These are phyloP conservation scores for Colletotrichum karsti DNA, from an alignment of 2,329 filamentous ascomycete species.

Conservation along the genomic window DNA sequence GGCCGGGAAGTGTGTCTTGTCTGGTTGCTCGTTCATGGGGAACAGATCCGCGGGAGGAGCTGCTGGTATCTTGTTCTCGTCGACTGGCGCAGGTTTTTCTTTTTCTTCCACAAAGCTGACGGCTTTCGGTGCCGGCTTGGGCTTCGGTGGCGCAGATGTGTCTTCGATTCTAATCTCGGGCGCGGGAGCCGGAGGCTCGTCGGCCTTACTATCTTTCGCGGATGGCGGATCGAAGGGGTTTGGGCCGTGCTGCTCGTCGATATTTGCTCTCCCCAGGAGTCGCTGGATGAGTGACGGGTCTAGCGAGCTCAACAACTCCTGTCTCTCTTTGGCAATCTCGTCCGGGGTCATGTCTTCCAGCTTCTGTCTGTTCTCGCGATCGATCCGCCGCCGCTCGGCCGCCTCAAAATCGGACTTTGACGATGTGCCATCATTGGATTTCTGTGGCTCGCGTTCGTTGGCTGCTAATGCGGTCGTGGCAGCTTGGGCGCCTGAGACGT, in stretches of 20 bases:
- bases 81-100: constrained; percentile 31
- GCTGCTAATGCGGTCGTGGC: constrained; percentile 13
- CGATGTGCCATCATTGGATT: constrained; percentile 28
- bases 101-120: neutral
- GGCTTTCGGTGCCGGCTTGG: constrained; percentile 14
- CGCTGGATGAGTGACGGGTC: constrained; percentile 80
- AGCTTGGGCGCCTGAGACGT: constrained; percentile 35
- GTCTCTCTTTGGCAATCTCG: constrained; percentile 83
- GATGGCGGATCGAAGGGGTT: constrained; percentile 51
- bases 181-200: constrained; percentile 23
- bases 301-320: constrained; percentile 81
- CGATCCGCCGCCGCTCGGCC: constrained; percentile 77
- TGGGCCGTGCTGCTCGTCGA: constrained; percentile 67
- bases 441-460: neutral
- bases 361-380: constrained; percentile 80
- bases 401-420: constrained; percentile 44
- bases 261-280: constrained; percentile 78
- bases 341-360: constrained; percentile 81
- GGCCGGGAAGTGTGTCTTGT: constrained; percentile 69
- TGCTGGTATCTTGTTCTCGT: constrained; percentile 52
- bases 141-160: constrained; percentile 32
- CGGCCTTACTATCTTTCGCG: constrained; percentile 2
- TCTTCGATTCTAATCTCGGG: constrained; percentile 48
- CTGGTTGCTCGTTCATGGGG: constrained; percentile 47
- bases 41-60: constrained; percentile 52